These are phyloP conservation scores for Geotrichum siamense DNA, from an alignment of 1,139 yeast species.

Conservation along the genomic window DNA sequence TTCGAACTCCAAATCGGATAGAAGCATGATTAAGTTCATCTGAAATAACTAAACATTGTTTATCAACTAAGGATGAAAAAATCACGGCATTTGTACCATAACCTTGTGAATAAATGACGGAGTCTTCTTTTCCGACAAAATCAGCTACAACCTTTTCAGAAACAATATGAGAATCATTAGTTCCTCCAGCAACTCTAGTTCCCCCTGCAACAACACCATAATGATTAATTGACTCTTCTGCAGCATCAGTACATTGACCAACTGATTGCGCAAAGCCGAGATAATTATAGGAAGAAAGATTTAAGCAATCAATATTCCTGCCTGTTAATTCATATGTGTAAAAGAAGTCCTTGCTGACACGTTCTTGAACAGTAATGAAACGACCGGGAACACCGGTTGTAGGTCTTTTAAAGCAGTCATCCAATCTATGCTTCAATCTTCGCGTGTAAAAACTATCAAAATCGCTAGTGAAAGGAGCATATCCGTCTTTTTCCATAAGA, in stretches of 20 bases:
- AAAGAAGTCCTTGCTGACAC: slow-evolving; percentile 57
- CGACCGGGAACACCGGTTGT: slow-evolving; percentile 97
- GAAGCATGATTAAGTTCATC: slow-evolving; percentile 96
- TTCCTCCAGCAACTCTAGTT: slow-evolving; percentile 67
- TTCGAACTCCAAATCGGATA: slow-evolving; percentile 87
- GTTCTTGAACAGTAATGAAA: slow-evolving; percentile 69
- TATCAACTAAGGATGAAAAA: slow-evolving; percentile 75
- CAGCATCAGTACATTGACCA: slow-evolving; percentile 82
- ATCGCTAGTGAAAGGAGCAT: slow-evolving; percentile 93
- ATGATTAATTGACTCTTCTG: slow-evolving; percentile 53
- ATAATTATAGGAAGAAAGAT: slow-evolving; percentile 85
- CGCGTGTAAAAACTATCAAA: slow-evolving; percentile 92
- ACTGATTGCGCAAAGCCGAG: slow-evolving; percentile 94
- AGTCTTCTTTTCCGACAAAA: slow-evolving; percentile 86
- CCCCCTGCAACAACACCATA: slow-evolving; percentile 79
- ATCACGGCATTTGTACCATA: slow-evolving; percentile 94
- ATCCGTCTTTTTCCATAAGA: slow-evolving; percentile 73
- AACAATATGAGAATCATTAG: slow-evolving; percentile 63
- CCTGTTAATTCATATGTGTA: slow-evolving; percentile 64
- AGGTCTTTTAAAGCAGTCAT: slow-evolving; percentile 93
- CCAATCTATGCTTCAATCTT: slow-evolving; percentile 81
- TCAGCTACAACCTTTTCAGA: slow-evolving; percentile 76
- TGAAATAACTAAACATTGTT: slow-evolving; percentile 81
- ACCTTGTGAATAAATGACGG: slow-evolving; percentile 86
- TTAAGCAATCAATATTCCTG: slow-evolving; percentile 65